phyloP scores from a whole-genome alignment of 2,329 filamentous ascomycete genomes.

The Dothideomycetes sp. region DNA sequence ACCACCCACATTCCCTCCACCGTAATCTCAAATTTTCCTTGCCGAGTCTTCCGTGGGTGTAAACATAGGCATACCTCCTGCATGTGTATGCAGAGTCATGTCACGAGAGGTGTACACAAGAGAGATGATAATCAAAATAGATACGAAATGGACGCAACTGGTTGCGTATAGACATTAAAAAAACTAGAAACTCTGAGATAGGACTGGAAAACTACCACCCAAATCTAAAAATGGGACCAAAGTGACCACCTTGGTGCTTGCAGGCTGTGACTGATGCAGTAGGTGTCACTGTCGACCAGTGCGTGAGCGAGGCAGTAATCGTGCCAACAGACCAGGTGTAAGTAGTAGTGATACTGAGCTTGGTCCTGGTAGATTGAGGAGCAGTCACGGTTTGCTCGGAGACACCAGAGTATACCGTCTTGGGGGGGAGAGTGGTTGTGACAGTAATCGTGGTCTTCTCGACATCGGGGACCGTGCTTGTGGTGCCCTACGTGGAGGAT shows the following conservation, averaged over 20 bases:
- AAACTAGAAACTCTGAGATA: no score
- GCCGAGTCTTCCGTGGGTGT: neutral
- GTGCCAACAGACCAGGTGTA: conserved; percentile 21
- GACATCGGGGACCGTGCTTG: conserved; percentile 20
- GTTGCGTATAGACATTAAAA: no score
- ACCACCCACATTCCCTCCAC: no score
- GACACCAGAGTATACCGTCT: conserved; percentile 24
- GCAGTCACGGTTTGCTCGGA: conserved; percentile 23
- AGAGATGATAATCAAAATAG: neutral
- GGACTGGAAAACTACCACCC: neutral
- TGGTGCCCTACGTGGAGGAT: conserved; percentile 5
- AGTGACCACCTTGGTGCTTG: conserved; percentile 23
- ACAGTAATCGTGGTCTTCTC: conserved; percentile 15
- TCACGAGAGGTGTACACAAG: no score
- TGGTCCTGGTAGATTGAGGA: conserved; percentile 25
- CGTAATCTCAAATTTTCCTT: no score
- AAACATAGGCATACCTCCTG: neutral
- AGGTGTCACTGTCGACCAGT: conserved; percentile 24
- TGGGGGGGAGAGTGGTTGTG: conserved; percentile 20
- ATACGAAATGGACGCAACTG: neutral
- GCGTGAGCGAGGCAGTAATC: conserved; percentile 20
- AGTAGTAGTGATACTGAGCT: conserved; percentile 15
- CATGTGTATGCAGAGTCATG: no score
- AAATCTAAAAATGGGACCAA: conserved; percentile 5
- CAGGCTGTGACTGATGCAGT: conserved; percentile 23